Base-by-base conservation (phyloP, 768 basidiomycete species). In the Tulasnella sp. region DNA sequence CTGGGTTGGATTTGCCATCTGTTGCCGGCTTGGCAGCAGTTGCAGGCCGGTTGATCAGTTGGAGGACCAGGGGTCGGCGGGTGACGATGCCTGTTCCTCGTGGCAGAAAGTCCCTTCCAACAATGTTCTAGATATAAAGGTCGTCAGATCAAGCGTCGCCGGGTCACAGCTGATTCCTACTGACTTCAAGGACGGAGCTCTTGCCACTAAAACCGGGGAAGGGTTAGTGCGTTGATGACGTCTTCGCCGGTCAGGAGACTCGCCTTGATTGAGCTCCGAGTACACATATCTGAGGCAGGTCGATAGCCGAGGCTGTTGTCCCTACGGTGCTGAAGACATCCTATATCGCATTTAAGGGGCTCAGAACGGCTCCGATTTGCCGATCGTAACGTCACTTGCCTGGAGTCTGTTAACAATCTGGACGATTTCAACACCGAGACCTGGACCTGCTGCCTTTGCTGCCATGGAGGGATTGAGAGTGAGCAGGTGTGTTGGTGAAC, bases 51-150 rank as follows among this genome's bases (percentile, higher is more conserved):
- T 98, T 88, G 79, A 98, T 95, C 62, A 99, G 87, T 89, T 98
- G 97, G 26, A 99, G 85, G 67, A 96, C 95, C 81, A 99, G 83
- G 71, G 97, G 97, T 79, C 97, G 88, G 78, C 96, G 88, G 67
- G 96, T 98, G 81, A 99, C 96, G 78, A 99, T 99, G 81, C 96
- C 96, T 69, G 95, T 92, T 80, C 97, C 97, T 85, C 97, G 92
- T 81, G 97, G 97, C 78, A 99, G 80, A 85, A 99, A 99, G 81
- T 99, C 97, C 76, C 96, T 88, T 74, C 97, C 97, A 70, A 98
- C 96, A 76, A 98, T 95, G 83, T 98, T 98, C 94, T 97, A 34
- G 34, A 59, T 59, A 29, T 5, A 2, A 52, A 32, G 11, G n/a
- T 22, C 66, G 17, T 70, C 14, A 72, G 37, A 44, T 73, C 17